Evolutionary conservation across 202 grass and related monocot genomes (phyloP), one percentile per base, ranked within the genome.

Genomic region (Brachypodium distachyon): DNA sequence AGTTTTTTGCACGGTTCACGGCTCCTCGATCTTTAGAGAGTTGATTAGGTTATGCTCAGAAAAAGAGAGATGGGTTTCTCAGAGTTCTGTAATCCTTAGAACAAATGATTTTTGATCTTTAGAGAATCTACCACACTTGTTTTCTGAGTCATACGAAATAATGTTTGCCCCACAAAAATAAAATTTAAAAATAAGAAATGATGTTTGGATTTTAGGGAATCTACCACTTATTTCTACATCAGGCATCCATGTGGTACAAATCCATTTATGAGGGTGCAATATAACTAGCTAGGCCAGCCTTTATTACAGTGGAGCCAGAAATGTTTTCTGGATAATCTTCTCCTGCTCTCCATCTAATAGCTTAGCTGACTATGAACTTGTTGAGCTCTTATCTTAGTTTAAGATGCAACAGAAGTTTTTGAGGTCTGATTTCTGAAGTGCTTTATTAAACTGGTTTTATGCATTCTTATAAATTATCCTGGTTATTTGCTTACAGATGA

Each of bases 401-500:
- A 32, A 31, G 68, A 66, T 56, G 18, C 37, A 73, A 37, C 60
- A 17, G 11, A 39, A 58, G 12, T 59, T 79, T 69, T 18, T 2
- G 23, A 61, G 16, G 55, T 62, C 41, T 54, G 36, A 58, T 13
- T 63, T 42, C 23, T 31, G 18, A 63, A 71, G 3, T 87, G 8
- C 12, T 64, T 36, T 28, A 47, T 17, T 38, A 27, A 44, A 22
- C 54, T 76, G 60, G 12, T 69, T 32, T 73, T 52, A 57, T 76
- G 29, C 23, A 56, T 72, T 13, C 11, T 31, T 32, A 43, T 61
- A 29, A 44, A 61, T 44, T 67, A 76, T 77, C 12, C 47, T 42
- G 33, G 19, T 52, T 58, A 51, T 75, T 16, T 50, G 13, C 56
- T 66, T 81, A 69, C 87, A 99, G 96, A 96, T 67, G 92, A 99